Conservation (phyloP, 2,329 filamentous ascomycete genomes). For the Penicillium decumbens region DNA sequence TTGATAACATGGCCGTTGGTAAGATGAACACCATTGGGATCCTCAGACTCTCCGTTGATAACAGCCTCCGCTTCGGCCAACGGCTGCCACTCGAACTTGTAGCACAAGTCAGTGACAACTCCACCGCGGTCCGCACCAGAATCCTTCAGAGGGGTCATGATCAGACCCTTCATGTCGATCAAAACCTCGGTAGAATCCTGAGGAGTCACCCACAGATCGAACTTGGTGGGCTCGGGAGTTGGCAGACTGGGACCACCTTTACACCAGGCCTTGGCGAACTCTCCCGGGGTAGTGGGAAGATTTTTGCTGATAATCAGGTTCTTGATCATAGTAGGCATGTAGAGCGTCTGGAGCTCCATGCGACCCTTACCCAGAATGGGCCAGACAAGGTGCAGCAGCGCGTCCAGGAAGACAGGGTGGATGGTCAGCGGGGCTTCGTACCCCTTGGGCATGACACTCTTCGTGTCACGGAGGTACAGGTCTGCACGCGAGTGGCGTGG, state of each 20-base stretch:
- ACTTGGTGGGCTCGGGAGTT: constrained; percentile 19
- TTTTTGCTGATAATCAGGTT: constrained; percentile 21
- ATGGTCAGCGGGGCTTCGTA: constrained; percentile 45
- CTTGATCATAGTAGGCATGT: constrained; percentile 34
- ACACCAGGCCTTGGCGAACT: constrained; percentile 21
- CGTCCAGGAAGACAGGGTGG: constrained; percentile 48
- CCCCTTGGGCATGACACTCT: constrained; percentile 43
- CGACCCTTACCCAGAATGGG: constrained; percentile 31
- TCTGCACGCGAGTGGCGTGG: constrained; percentile 26
- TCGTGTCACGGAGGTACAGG: constrained; percentile 44
- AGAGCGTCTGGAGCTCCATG: constrained; percentile 30
- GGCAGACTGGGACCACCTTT: constrained; percentile 19
- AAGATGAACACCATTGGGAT: neutral
- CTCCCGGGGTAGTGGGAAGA: constrained; percentile 14
- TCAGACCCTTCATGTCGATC: constrained; percentile 21
- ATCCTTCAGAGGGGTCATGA: constrained; percentile 27
- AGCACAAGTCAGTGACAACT: constrained; percentile 19
- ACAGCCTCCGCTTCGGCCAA: constrained; percentile 5
- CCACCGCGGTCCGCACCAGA: constrained; percentile 1
- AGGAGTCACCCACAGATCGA: constrained; percentile 18
- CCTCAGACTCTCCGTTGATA: constrained; percentile 3
- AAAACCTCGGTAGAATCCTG: constrained; percentile 16
- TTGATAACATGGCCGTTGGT: neutral
- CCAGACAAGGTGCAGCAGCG: constrained; percentile 28
- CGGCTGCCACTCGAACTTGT: constrained; percentile 23